Conservation (phyloP, 768 basidiomycete genomes). For the Mycena amicta region DNA sequence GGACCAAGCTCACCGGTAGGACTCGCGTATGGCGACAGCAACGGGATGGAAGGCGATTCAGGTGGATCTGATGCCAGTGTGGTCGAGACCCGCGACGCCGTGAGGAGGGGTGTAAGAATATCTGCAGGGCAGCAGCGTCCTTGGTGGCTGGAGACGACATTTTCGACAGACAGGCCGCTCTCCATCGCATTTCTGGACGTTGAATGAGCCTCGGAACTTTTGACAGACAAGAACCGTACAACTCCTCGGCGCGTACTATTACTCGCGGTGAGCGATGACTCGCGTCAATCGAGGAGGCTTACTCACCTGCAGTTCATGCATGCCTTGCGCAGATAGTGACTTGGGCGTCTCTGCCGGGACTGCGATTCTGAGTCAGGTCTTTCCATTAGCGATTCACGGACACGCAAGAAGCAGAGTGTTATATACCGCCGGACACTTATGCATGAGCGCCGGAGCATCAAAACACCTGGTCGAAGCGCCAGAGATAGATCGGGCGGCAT, state of each 20-base stretch:
- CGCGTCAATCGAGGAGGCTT: too few species aligned
- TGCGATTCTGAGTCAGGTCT: neutral
- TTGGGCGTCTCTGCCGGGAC: too few species aligned
- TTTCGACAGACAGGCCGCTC: neutral
- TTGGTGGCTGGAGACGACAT: constrained; percentile 6
- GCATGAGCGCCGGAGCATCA: too few species aligned
- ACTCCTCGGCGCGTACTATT: neutral
- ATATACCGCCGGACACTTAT: neutral
- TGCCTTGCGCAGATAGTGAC: neutral
- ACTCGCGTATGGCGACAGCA: neutral
- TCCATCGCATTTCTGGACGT: constrained; percentile 2
- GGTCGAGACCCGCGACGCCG: too few species aligned
- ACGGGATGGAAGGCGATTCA: neutral
- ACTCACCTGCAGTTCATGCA: neutral
- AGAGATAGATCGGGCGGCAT: too few species aligned
- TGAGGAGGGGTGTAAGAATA: neutral
- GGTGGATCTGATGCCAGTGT: too few species aligned
- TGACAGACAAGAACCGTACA: too few species aligned
- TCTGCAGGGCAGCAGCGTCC: neutral
- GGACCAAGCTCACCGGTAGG: neutral
- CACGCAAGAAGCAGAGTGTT: neutral
- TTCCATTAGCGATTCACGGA: neutral
- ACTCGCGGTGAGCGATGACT: too few species aligned
- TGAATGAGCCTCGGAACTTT: too few species aligned
- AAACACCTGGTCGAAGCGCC: too few species aligned